phyloP scores from a whole-genome alignment of 768 basidiomycete species.

The Chalciporus chontae region DNA sequence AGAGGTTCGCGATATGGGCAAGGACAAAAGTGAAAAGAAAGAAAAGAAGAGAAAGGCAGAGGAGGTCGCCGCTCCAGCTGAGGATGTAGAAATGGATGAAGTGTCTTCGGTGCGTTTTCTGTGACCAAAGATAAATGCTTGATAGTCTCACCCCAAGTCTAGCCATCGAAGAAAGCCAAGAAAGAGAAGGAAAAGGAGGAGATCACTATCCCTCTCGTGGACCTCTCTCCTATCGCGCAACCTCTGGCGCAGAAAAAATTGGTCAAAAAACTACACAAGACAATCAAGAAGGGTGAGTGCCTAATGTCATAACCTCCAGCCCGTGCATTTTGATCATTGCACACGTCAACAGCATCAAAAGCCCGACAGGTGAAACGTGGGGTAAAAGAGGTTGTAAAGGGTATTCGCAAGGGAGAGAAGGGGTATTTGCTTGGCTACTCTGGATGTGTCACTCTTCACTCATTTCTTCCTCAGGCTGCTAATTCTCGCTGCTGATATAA shows the following conservation, averaged over 20 bases:
- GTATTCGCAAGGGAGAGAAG: conserved; percentile 94
- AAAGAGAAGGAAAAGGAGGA: conserved; percentile 58
- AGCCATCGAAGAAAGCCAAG: conserved; percentile 56
- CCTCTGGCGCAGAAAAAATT: conserved; percentile 94
- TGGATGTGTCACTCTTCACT: conserved; percentile 1
- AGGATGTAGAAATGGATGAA: conserved; percentile 50
- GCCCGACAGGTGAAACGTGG: conserved; percentile 94
- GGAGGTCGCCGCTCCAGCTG: conserved; percentile 24
- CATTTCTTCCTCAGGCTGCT: conserved; percentile 55
- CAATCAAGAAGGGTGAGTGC: conserved; percentile 79
- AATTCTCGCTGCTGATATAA: conserved; percentile 94
- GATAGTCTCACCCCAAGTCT: conserved; percentile 12
- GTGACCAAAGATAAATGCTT: conserved; percentile 27
- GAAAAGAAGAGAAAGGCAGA: conserved; percentile 61
- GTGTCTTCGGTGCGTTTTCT: conserved; percentile 29
- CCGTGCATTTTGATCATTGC: background rate
- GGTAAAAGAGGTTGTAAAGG: conserved; percentile 98
- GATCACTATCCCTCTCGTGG: conserved; percentile 65
- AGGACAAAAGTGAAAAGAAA: conserved; percentile 76
- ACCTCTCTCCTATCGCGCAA: conserved; percentile 90
- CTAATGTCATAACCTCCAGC: background rate
- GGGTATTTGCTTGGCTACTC: conserved; percentile 54
- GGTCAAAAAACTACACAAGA: conserved; percentile 90
- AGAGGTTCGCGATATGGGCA: conserved; percentile 46
- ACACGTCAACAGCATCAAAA: conserved; percentile 68